Evolutionary conservation across 2,329 filamentous ascomycete species (phyloP), one percentile per base, ranked within the genome.

Genomic region (Epicoccum sorghinum): DNA sequence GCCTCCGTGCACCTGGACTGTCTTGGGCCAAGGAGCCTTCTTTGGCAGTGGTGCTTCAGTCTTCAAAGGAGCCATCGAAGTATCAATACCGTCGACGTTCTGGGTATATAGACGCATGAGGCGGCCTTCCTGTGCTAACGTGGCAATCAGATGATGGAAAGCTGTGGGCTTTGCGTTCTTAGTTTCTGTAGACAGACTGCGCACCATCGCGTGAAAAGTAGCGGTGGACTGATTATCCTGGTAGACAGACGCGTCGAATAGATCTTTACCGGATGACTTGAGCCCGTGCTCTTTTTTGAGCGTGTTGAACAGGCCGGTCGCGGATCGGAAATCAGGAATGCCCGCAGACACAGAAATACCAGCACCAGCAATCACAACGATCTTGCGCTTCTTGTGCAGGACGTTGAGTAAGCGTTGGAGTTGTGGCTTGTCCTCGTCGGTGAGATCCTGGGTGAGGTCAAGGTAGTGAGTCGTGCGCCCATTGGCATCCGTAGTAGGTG

Each of bases 171-270:
- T 78, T 49, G 93, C 93, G 45, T 83, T 82, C 64, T 87, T 86
- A 22, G 91, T 91, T 78, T 93, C 84, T 52, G 88, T 82, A 39
- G 91, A 91, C 67, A 99, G 84, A 67, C 90, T 88, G 70, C 93
- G 89, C 64, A 99, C 91, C 93, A 99, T 98, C 71, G 89, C 87
- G 75, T 99, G 95, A 74, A 99, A 99, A 9, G 89, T 91, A 23
- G 89, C 88, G 0, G 93, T 98, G 10, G 93, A 90, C 22, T 85
- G 83, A 72, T 96, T 89, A 79, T 96, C 90, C 75, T 91, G 93
- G 80, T 99, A 99, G 48, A 99, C 95, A 7, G 93, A 96, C 47
- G 95, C 95, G 77, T 99, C 95, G 71, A 99, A 99, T 0, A 99
- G 83, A 63, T 96, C 88, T 76, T 98, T 97, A 47, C 95, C 95